These are phyloP conservation scores for Neofusicoccum umdonicola DNA, from an alignment of 2,329 filamentous ascomycete genomes.

Conservation along the genomic window DNA sequence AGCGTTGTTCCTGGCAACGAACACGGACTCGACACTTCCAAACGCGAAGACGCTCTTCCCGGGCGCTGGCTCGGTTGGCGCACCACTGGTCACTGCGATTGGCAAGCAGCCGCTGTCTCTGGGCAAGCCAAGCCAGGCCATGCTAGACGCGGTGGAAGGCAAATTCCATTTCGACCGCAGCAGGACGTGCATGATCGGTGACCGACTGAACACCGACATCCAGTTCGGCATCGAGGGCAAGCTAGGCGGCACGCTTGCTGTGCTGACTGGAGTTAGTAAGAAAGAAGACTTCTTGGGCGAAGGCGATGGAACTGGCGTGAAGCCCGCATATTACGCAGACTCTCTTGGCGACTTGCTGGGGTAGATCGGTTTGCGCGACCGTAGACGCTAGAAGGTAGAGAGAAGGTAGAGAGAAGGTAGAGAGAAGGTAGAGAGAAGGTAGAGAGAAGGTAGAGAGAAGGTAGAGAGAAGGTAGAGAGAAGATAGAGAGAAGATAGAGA, in stretches of 20 bases:
- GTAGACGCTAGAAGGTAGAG: conserved; percentile 6
- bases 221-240: conserved; percentile 89
- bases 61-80: conserved; percentile 79
- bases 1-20: conserved; percentile 87
- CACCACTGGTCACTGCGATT: conserved; percentile 66
- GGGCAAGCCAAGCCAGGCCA: conserved; percentile 94
- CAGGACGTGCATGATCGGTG: conserved; percentile 92
- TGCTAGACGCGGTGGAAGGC: conserved; percentile 98
- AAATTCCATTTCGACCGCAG: conserved; percentile 86
- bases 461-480: not conserved
- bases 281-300: conserved; percentile 78
- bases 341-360: conserved; percentile 71
- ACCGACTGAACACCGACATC: conserved; percentile 92
- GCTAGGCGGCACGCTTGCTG: conserved; percentile 85
- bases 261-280: conserved; percentile 84
- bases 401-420: not conserved
- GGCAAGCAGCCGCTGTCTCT: conserved; percentile 70
- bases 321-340: conserved; percentile 82
- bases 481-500: conserved; percentile 10
- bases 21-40: conserved; percentile 86
- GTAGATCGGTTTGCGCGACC: conserved; percentile 18
- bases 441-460: not conserved
- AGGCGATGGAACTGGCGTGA: conserved; percentile 62
- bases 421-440: not conserved
- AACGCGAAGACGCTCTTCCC: conserved; percentile 81